Base-by-base conservation (phyloP, 2,329 filamentous ascomycete genomes). In the Madurella fahalii region DNA sequence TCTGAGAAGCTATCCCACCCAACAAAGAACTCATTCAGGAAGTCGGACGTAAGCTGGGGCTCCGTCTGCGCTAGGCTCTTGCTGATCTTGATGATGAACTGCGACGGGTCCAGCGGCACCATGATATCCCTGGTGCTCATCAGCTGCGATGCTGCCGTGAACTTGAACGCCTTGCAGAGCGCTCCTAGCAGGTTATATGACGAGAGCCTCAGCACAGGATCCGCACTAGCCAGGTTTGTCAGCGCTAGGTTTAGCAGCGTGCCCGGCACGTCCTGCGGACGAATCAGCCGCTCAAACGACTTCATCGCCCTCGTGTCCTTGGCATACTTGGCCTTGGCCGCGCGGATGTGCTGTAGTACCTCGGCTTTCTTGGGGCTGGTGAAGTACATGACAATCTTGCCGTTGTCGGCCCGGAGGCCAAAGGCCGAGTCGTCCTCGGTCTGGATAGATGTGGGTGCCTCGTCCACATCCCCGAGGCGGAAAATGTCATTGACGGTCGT, bases 361-460 rank as follows among this genome's bases (percentile, higher is more conserved):
- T 87, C 84, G 7, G 72, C 65, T 66, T 85, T 86, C 65, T 81
- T 82, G 1, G 82, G 75, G 60, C 84, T 87, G 16, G 83, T 84
- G 66, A 88, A 88, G 65, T 84, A 86, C 83, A 88, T 86, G 50
- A 86, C 79, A 47, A 86, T 83, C 68, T 84, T 86, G 61, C 85
- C 85, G 58, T 83, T 85, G 61, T 88, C 85, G 2, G 84, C 84
- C 47, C 84, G 77, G 30, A 88, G 71, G 1, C 84, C 85, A 67
- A 88, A 88, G 1, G 83, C 80, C 2, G 81, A 82, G 59, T 87
- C 83, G 54, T 87, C 84, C 54, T 86, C 84, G 0, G 80, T 81
- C 56, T 83, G 78, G 51, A 85, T 82, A 2, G 81, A 82, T 2
- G 81, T 82, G 5, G 83, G 77, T 4, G 83, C 81, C 69, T 88